Percentiles rank a stretch among this genome's conserved stretches.
Conservation (phyloP, 352 stramenopile genomes). For the Stephanocyclus meneghinianus region DNA sequence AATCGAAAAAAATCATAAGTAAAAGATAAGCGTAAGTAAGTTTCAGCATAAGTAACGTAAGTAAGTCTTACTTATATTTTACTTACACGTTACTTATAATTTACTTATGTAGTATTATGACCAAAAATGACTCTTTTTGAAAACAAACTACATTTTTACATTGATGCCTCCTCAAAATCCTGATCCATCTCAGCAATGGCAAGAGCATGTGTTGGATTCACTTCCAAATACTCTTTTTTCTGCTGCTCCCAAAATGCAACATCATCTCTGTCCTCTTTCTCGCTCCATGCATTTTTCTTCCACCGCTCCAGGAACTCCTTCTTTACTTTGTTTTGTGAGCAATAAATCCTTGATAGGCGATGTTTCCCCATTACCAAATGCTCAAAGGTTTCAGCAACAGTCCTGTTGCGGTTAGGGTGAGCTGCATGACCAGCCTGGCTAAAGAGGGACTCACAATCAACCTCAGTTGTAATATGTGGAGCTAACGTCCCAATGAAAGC, state of each 20-base stretch:
- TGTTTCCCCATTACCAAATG: conserved; percentile 26
- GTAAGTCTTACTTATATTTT: too few relatives aligned
- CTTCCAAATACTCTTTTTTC: conserved; percentile 11
- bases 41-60: too few relatives aligned
- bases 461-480: conserved; percentile 27
- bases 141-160: too few relatives aligned
- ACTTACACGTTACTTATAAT: too few relatives aligned
- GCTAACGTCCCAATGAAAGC: conserved; percentile 14
- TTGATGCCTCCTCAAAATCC: too few relatives aligned
- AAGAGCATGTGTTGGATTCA: not conserved
- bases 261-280: conserved; percentile 27
- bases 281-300: conserved; percentile 18
- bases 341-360: conserved; percentile 23
- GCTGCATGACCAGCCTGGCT: conserved; percentile 27
- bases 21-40: too few relatives aligned
- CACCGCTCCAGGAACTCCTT: conserved; percentile 10
- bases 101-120: too few relatives aligned
- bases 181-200: not conserved
- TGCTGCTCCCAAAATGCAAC: conserved; percentile 17
- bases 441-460: conserved; percentile 37
- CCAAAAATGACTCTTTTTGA: too few relatives aligned
- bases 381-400: conserved; percentile 18
- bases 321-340: conserved; percentile 10
- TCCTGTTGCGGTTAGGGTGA: conserved; percentile 20
- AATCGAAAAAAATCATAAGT: too few relatives aligned